Evolutionary conservation across 768 basidiomycete genomes (phyloP).

Genomic region (Mycena galopus): DNA sequence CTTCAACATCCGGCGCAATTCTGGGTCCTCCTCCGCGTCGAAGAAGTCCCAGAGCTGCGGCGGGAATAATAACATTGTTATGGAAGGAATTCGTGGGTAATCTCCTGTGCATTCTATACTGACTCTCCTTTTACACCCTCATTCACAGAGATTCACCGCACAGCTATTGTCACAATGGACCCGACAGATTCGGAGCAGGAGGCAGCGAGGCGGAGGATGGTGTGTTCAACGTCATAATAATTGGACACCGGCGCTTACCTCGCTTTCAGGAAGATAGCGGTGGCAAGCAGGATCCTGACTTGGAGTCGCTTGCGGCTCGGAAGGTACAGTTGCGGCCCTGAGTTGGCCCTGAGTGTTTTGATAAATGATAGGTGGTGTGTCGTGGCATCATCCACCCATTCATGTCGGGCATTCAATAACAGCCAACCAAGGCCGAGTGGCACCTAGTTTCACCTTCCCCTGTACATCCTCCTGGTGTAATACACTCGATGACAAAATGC

Average conservation of each 20-base stretch:
- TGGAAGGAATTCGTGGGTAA: conserved; percentile 4
- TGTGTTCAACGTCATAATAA: background rate
- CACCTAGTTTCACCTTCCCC: no score
- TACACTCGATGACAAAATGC: no score
- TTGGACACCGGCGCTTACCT: background rate
- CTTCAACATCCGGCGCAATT: conserved; percentile 2
- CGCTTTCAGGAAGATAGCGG: background rate
- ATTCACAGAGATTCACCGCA: background rate
- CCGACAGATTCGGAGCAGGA: background rate
- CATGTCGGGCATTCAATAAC: no score
- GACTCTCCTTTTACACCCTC: background rate
- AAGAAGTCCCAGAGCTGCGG: background rate
- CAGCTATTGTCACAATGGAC: conserved; percentile 4
- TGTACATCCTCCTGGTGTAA: no score
- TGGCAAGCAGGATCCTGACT: background rate
- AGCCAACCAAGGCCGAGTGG: no score
- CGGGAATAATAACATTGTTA: background rate
- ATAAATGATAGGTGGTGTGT: no score
- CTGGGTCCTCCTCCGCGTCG: background rate
- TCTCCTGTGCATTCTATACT: no score
- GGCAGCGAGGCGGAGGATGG: background rate
- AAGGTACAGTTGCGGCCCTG: no score
- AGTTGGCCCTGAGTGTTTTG: no score
- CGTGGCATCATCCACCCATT: no score
- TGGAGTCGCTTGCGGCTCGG: background rate